A percentile compares a stretch with the other conserved stretches of the same genome.
Evolutionary conservation across 805 yeast genomes (phyloP).

Genomic region (Myxozyma mucilagina): DNA sequence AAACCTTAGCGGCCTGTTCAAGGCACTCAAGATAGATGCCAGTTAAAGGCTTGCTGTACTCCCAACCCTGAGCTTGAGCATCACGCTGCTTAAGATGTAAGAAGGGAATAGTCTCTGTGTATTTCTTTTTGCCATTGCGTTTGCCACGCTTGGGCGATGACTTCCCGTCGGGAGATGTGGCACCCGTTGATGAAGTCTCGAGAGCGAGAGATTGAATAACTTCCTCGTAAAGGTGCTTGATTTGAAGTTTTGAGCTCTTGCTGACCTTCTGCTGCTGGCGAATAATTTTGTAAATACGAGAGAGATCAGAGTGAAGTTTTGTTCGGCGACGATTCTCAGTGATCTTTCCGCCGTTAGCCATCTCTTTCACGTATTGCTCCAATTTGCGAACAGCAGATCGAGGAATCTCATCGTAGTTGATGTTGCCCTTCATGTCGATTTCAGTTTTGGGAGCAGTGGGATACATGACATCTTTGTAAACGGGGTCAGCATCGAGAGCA

Average conservation of each 20-base stretch:
- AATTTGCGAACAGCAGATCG: slow-evolving; percentile 90
- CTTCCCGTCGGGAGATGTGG: slow-evolving; percentile 29
- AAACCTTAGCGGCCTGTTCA: slow-evolving; percentile 82
- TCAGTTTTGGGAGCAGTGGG: slow-evolving; percentile 95
- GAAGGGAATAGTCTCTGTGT: slow-evolving; percentile 82
- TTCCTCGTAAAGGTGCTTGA: slow-evolving; percentile 35
- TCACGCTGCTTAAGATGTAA: slow-evolving; percentile 83
- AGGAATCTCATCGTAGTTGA: slow-evolving; percentile 78
- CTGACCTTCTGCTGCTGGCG: slow-evolving; percentile 76
- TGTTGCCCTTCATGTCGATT: slow-evolving; percentile 84
- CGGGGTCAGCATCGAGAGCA: slow-evolving; percentile 77
- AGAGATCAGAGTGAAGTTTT: slow-evolving; percentile 68
- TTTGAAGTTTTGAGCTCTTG: slow-evolving; percentile 38
- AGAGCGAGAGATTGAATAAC: slow-evolving; percentile 38
- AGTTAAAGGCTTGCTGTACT: slow-evolving; percentile 76
- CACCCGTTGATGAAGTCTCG: slow-evolving; percentile 15
- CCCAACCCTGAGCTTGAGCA: slow-evolving; percentile 65
- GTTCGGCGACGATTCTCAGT: slow-evolving; percentile 59
- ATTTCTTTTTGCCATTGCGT: slow-evolving; percentile 35
- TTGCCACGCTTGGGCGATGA: slow-evolving; percentile 30
- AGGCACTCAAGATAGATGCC: slow-evolving; percentile 81
- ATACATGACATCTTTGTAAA: slow-evolving; percentile 88
- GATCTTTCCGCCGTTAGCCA: slow-evolving; percentile 91
- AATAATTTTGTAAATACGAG: slow-evolving; percentile 76
- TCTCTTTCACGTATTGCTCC: slow-evolving; percentile 91